These are phyloP conservation scores for Teunomyces cretensis DNA, from an alignment of 805 yeast species.

Conservation along the genomic window DNA sequence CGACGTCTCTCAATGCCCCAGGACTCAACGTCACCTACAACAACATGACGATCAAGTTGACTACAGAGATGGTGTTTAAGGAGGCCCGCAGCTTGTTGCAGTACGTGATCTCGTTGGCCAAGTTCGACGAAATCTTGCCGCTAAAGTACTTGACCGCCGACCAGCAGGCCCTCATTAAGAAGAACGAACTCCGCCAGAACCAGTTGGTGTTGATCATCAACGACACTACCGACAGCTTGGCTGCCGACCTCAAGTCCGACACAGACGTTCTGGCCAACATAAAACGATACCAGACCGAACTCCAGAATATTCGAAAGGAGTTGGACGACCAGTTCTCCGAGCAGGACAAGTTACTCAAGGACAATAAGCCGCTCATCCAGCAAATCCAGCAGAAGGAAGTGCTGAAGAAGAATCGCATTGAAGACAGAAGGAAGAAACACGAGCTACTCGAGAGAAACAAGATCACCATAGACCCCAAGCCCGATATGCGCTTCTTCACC, in stretches of 20 bases:
- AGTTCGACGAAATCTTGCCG: not conserved
- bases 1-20: slow-evolving; percentile 27
- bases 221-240: slow-evolving; percentile 29
- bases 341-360: slow-evolving; percentile 18
- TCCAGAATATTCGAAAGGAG: slow-evolving; percentile 19
- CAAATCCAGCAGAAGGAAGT: slow-evolving; percentile 7
- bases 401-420: not conserved
- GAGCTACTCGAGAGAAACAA: slow-evolving; percentile 6
- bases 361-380: slow-evolving; percentile 4
- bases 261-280: slow-evolving; percentile 24
- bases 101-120: slow-evolving; percentile 24
- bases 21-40: slow-evolving; percentile 1
- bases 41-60: slow-evolving; percentile 1
- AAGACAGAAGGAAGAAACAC: slow-evolving; percentile 1
- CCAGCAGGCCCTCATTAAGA: slow-evolving; percentile 6
- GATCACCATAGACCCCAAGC: slow-evolving; percentile 15
- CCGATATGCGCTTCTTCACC: slow-evolving; percentile 14
- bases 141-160: not conserved
- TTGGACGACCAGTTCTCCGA: slow-evolving; percentile 26
- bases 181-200: slow-evolving; percentile 24
- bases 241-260: slow-evolving; percentile 19
- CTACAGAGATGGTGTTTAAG: slow-evolving; percentile 34
- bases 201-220: slow-evolving; percentile 30
- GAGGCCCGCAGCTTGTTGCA: slow-evolving; percentile 38
- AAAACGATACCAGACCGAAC: slow-evolving; percentile 21